phyloP scores from a whole-genome alignment of 768 basidiomycete species.

The Glaciozyma martinii region DNA sequence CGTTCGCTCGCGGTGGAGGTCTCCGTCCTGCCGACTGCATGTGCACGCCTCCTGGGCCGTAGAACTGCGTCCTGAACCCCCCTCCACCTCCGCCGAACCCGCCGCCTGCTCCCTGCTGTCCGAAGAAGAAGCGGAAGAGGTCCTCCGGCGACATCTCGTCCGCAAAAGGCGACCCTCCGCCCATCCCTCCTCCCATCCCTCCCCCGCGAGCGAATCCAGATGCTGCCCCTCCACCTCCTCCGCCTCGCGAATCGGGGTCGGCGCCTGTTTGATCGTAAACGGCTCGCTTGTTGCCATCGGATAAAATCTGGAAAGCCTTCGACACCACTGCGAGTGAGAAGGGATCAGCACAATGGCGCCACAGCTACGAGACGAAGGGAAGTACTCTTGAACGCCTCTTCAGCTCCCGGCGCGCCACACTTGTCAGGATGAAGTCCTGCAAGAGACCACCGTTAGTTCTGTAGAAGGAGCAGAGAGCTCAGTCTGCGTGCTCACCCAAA shows the following conservation, averaged over 20 bases:
- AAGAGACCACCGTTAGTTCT: slow-evolving; percentile 39
- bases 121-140: slow-evolving; percentile 97
- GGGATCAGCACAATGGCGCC: neutral
- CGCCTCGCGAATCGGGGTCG: slow-evolving; percentile 76
- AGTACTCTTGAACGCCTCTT: slow-evolving; percentile 95
- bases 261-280: slow-evolving; percentile 72
- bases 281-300: slow-evolving; percentile 84
- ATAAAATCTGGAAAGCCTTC: slow-evolving; percentile 91
- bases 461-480: neutral
- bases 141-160: slow-evolving; percentile 91
- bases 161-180: slow-evolving; percentile 46
- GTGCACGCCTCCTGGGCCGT: slow-evolving; percentile 18
- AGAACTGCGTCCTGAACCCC: slow-evolving; percentile 20
- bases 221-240: slow-evolving; percentile 46
- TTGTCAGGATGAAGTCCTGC: slow-evolving; percentile 68
- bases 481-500: neutral
- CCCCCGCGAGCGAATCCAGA: slow-evolving; percentile 33
- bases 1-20: neutral
- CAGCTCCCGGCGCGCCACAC: slow-evolving; percentile 90
- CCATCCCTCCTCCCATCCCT: slow-evolving; percentile 2
- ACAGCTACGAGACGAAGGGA: slow-evolving; percentile 17
- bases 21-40: slow-evolving; percentile 15
- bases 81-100: slow-evolving; percentile 39
- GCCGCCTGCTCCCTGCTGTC: slow-evolving; percentile 45
- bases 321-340: slow-evolving; percentile 67